Base-by-base conservation (phyloP, 768 basidiomycete species). In the Boletus pseudopeckii region DNA sequence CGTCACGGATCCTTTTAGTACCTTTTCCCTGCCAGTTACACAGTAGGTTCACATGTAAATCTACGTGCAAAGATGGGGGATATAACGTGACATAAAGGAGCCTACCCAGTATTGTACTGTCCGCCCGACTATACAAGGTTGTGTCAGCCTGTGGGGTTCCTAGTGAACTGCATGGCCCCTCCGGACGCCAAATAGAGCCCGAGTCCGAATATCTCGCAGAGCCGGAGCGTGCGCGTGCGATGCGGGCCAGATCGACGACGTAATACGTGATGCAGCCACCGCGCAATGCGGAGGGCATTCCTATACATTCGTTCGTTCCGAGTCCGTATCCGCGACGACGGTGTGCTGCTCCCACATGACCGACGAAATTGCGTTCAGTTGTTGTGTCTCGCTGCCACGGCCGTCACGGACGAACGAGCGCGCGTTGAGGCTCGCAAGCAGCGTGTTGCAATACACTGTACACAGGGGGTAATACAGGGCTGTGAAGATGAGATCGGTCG, bases 371-470 rank as follows among this genome's bases (percentile, higher is more conserved):
- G 11, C 13, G 10, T 52, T 33, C 7, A 38, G 36, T 34, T 50
- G 33, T 24, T 22, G 45, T 7, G 7, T 34, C 1, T 51, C 58
- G 3, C 18, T 32, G 28, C 45, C 39, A 5, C 64, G 58, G 10
- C 45, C 41, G 17, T 51, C 52, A 4, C 64, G 58, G 10, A 37
- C 20, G 39, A 56, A 64, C 26, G 55, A 34, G 36, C 69, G 65
- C 0, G 62, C 57, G 24, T 73, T 69, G 48, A 72, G 61, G 53
- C 60, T 74, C 39, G 64, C 67, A 33, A 74, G 64, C 6, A 72
- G 43, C 24, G 71, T 68, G 55, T 68, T 70, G 44, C 71, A 64
- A 41, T 74, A 74, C 15, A 71, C 55, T 30, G 68, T 61, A 43
- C 70, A 67, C 22, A 72, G 57, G 6, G 72, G 66, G 40, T 60